Evolutionary conservation across 108 stramenopile genomes (phyloP).

Genomic region (Discostella stelligeroides): DNA sequence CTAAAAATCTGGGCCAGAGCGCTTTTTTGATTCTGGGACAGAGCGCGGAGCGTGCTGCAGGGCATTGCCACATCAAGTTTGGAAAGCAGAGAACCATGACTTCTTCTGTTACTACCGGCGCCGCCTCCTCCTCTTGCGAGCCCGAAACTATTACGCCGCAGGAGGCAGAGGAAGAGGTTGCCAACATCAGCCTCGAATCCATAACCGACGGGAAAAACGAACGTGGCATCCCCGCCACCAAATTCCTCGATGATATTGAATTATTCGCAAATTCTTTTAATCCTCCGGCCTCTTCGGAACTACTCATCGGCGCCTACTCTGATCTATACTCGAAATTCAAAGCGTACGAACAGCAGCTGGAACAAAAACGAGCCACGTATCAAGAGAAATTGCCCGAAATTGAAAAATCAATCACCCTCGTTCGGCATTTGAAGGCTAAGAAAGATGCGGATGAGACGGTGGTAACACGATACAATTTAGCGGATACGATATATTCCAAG

Average conservation of each 20-base stretch:
- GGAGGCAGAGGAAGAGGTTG: slow-evolving; percentile 14
- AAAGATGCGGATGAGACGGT: slow-evolving; percentile 66
- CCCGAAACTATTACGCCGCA: no score
- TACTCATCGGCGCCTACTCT: slow-evolving; percentile 88
- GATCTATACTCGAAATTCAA: slow-evolving; percentile 89
- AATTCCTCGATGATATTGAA: slow-evolving; percentile 89
- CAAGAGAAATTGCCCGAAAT: slow-evolving; percentile 84
- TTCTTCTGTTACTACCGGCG: no score
- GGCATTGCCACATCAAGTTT: no score
- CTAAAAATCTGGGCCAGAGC: no score
- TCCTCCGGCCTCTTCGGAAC: slow-evolving; percentile 81
- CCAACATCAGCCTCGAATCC: slow-evolving; percentile 69
- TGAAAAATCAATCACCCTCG: slow-evolving; percentile 80
- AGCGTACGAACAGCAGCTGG: slow-evolving; percentile 71
- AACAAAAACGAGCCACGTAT: slow-evolving; percentile 67
- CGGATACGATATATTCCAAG: slow-evolving; percentile 95
- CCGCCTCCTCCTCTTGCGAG: no score
- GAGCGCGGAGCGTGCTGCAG: no score
- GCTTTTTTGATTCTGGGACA: no score
- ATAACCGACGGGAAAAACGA: slow-evolving; percentile 83
- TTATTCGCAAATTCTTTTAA: slow-evolving; percentile 72
- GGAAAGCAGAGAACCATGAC: no score
- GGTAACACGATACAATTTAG: slow-evolving; percentile 88
- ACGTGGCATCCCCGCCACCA: slow-evolving; percentile 78
- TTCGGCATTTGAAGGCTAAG: slow-evolving; percentile 70